Evolutionary conservation across 1,284 basidiomycete genomes (phyloP).

Genomic region (Ustilago sp.): DNA sequence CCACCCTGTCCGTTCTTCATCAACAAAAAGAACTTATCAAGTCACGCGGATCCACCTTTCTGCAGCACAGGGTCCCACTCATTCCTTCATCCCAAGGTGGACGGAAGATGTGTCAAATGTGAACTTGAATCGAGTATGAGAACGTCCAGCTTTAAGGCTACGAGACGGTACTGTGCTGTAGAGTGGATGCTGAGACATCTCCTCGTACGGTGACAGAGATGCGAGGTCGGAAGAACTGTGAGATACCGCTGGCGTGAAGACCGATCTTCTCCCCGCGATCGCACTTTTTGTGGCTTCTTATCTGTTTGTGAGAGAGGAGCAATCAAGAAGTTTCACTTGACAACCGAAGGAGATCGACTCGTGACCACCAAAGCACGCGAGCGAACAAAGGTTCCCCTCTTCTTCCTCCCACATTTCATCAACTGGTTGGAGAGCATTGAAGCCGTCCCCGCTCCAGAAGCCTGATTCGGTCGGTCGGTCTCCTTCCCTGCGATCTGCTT

Average conservation of each 20-base stretch:
- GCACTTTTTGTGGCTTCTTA: not conserved
- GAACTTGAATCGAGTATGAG: not conserved
- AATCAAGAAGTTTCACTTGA: constrained; percentile 1
- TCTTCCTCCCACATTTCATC: not conserved
- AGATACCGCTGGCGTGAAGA: constrained; percentile 4
- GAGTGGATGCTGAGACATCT: not conserved
- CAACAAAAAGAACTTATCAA: not conserved
- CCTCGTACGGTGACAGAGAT: not conserved
- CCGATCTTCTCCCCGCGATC: constrained; percentile 2
- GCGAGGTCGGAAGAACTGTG: constrained; percentile 6
- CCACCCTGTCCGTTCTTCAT: not conserved
- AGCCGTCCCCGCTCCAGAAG: not conserved
- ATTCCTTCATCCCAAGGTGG: not conserved
- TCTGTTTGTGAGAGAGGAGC: not conserved
- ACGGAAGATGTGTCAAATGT: too few species aligned
- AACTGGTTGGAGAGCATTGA: not conserved
- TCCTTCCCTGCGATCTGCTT: not conserved
- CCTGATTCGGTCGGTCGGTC: not conserved
- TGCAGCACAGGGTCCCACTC: not conserved
- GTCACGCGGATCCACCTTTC: not conserved
- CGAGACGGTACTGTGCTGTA: not conserved
- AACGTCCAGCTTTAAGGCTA: not conserved
- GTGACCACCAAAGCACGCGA: constrained; percentile 24
- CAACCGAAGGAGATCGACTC: constrained; percentile 23
- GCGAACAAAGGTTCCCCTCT: not conserved